Conservation (phyloP, 306 rosid species). For the Geum urbanum region DNA sequence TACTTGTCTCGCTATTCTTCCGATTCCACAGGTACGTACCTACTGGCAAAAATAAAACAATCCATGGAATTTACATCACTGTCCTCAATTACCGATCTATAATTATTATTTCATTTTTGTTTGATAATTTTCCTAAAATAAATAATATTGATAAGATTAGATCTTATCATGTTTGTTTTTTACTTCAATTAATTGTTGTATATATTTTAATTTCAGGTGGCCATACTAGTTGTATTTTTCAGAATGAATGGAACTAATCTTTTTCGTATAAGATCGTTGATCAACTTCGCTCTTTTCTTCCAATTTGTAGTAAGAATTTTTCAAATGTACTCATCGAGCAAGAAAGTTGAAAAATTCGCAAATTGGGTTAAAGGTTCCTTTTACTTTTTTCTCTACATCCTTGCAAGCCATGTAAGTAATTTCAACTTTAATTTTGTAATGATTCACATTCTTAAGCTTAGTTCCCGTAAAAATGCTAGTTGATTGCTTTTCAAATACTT, state of each 20-base stretch:
- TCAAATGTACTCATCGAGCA: conserved; percentile 4
- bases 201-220: conserved; percentile 24
- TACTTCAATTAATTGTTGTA: not conserved
- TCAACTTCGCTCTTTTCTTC: conserved; percentile 11
- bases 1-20: conserved; percentile 7
- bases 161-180: too few relatives aligned
- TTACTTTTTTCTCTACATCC: conserved; percentile 17
- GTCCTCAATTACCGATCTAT: too few relatives aligned
- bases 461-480: not conserved
- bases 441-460: not conserved
- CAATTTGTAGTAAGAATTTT: conserved; percentile 20
- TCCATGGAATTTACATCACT: too few relatives aligned
- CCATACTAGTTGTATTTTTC: not conserved
- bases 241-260: not conserved
- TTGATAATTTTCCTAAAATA: too few relatives aligned
- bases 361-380: conserved; percentile 13
- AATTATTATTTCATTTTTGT: too few relatives aligned
- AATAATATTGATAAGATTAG: too few relatives aligned
- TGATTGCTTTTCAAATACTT: not conserved
- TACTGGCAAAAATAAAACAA: too few relatives aligned
- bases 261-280: not conserved
- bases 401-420: conserved; percentile 25
- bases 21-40: conserved; percentile 24
- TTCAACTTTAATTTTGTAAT: not conserved
- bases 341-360: not conserved